These are phyloP conservation scores for Phytopythium delawarense DNA, from an alignment of 352 stramenopile species.

Conservation along the genomic window DNA sequence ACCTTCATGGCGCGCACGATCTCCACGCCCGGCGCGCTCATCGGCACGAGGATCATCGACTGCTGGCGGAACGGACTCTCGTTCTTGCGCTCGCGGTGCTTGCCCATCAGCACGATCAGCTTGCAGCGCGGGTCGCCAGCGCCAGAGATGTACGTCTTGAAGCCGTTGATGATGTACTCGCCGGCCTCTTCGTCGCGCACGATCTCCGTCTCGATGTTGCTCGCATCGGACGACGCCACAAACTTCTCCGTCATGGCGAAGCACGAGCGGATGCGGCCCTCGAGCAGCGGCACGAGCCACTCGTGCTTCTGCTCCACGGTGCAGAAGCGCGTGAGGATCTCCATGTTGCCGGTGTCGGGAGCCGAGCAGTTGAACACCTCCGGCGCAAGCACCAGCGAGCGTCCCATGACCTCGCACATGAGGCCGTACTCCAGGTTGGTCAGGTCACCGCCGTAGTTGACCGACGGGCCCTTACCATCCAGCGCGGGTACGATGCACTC, in stretches of 20 bases:
- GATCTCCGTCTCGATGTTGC: conserved; percentile 92
- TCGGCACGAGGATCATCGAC: conserved; percentile 91
- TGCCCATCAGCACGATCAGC: conserved; percentile 83
- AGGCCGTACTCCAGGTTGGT: conserved; percentile 94
- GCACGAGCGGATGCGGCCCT: conserved; percentile 91
- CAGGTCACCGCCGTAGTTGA: conserved; percentile 67
- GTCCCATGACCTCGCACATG: conserved; percentile 95
- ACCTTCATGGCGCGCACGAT: conserved; percentile 88
- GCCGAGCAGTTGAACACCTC: conserved; percentile 97
- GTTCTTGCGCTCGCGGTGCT: conserved; percentile 32
- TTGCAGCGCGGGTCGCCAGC: conserved; percentile 95
- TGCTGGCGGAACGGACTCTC: conserved; percentile 64
- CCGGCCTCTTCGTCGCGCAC: conserved; percentile 52
- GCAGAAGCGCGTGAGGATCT: conserved; percentile 94
- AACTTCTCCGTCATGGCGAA: conserved; percentile 98
- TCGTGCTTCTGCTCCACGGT: conserved; percentile 89
- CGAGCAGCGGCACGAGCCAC: conserved; percentile 92
- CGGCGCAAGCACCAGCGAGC: conserved; percentile 82
- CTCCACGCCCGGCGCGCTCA: conserved; percentile 88
- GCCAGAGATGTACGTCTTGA: conserved; percentile 97
- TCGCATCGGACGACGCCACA: conserved; percentile 94
- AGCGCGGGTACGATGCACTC: conserved; percentile 43
- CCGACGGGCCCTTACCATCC: conserved; percentile 31
- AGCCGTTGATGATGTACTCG: conserved; percentile 93
- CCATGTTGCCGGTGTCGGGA: conserved; percentile 98